Conservation (phyloP, 2,329 filamentous ascomycete species). For the Davidsoniella neocaledoniae region DNA sequence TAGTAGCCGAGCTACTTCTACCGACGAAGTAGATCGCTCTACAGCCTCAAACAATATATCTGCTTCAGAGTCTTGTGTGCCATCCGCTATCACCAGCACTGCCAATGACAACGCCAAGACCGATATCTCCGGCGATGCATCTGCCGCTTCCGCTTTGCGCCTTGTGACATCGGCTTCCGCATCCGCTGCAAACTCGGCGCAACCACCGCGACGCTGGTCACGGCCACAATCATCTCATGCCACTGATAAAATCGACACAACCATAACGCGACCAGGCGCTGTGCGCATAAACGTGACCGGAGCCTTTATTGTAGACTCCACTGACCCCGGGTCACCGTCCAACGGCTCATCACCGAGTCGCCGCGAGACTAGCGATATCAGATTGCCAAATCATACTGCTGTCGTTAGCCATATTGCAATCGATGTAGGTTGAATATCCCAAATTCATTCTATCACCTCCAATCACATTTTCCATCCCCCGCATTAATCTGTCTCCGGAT, state of each 20-base stretch:
- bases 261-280: conserved; percentile 45
- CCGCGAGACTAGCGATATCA: conserved; percentile 74
- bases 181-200: background rate
- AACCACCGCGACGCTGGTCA: conserved; percentile 5
- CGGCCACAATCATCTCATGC: conserved; percentile 13
- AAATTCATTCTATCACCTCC: conserved; percentile 8
- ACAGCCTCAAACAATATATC: no score
- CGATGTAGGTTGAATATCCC: conserved; percentile 47
- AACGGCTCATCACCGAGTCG: conserved; percentile 25
- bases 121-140: background rate
- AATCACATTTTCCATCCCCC: conserved; percentile 9
- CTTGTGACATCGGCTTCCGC: background rate
- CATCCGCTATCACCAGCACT: no score
- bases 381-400: conserved; percentile 87
- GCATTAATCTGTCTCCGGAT: background rate
- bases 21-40: no score
- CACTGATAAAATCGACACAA: conserved; percentile 41
- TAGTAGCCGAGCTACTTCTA: no score
- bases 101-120: background rate
- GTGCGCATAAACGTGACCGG: conserved; percentile 94
- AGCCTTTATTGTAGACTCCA: conserved; percentile 78
- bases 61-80: no score
- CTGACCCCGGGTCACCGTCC: conserved; percentile 43
- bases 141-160: background rate
- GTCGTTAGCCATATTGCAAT: conserved; percentile 94